phyloP scores from a whole-genome alignment of 208 protist species.

The Trypanosoma theileri region DNA sequence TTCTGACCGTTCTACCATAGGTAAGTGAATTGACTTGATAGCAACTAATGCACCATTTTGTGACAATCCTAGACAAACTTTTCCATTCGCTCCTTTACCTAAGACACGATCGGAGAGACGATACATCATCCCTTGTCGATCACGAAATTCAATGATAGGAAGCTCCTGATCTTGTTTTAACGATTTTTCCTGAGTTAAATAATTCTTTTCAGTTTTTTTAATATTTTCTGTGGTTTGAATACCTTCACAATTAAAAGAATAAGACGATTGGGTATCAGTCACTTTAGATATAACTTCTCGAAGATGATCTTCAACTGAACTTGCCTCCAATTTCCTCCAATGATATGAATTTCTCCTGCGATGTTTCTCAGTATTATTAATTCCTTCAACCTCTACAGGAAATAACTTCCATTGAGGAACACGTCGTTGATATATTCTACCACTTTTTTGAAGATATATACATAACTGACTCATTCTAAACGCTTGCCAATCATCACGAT shows the following conservation, averaged over 20 bases:
- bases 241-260: not conserved
- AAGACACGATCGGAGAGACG: constrained; percentile 46
- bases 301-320: constrained; percentile 28
- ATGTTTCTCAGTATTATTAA: not conserved
- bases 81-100: constrained; percentile 47
- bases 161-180: not conserved
- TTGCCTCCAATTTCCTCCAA: constrained; percentile 26
- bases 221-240: constrained; percentile 2
- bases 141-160: constrained; percentile 32
- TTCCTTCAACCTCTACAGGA: constrained; percentile 19
- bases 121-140: constrained; percentile 43
- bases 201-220: not conserved
- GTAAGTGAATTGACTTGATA: constrained; percentile 60
- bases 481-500: constrained; percentile 8
- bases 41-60: constrained; percentile 65
- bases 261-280: not conserved
- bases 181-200: not conserved
- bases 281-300: constrained; percentile 22
- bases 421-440: constrained; percentile 12
- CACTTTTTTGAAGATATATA: constrained; percentile 20
- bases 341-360: constrained; percentile 14
- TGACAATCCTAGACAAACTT: constrained; percentile 66
- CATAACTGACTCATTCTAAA: constrained; percentile 27
- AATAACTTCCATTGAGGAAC: constrained; percentile 35
- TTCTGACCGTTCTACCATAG: constrained; percentile 30